Conservation (phyloP, 2,329 filamentous ascomycete genomes). For the Clarireedia monteithiana region DNA sequence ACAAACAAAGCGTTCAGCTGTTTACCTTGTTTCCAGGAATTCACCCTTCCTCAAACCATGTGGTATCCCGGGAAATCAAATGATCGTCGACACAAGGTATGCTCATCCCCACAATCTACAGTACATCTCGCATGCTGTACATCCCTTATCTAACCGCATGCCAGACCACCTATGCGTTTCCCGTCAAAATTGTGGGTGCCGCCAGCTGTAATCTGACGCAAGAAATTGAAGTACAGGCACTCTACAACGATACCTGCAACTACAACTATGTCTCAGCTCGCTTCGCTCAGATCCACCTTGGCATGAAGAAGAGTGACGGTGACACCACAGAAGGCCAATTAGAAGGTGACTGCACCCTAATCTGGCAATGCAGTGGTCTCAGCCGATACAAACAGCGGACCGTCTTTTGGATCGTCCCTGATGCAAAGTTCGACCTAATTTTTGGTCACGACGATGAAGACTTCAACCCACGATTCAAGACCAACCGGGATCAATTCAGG, state of each 20-base stretch:
- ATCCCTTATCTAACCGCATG: background rate
- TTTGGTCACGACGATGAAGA: constrained; percentile 8
- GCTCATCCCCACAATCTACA: background rate
- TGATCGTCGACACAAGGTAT: background rate
- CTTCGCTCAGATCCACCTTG: constrained; percentile 1
- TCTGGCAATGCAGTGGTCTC: background rate
- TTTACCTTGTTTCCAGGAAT: background rate
- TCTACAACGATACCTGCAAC: constrained; percentile 5
- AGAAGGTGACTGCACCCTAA: background rate
- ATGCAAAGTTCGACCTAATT: constrained; percentile 1
- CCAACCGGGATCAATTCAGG: background rate
- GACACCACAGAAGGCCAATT: background rate
- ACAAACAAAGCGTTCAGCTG: background rate
- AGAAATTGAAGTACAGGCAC: constrained; percentile 3
- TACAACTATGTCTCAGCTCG: constrained; percentile 6
- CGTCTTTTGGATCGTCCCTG: constrained; percentile 4
- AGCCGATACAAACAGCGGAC: constrained; percentile 5
- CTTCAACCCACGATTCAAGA: constrained; percentile 2
- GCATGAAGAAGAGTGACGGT: background rate
- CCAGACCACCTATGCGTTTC: constrained; percentile 6
- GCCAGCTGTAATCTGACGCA: background rate
- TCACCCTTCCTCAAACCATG: background rate
- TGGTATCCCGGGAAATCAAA: background rate
- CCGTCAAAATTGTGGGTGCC: constrained; percentile 4
- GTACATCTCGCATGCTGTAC: background rate